Evolutionary conservation across 2,329 filamentous ascomycete genomes (phyloP), one percentile per base, ranked within the genome.

Genomic region (Aspergillus fumigatiaffinis): DNA sequence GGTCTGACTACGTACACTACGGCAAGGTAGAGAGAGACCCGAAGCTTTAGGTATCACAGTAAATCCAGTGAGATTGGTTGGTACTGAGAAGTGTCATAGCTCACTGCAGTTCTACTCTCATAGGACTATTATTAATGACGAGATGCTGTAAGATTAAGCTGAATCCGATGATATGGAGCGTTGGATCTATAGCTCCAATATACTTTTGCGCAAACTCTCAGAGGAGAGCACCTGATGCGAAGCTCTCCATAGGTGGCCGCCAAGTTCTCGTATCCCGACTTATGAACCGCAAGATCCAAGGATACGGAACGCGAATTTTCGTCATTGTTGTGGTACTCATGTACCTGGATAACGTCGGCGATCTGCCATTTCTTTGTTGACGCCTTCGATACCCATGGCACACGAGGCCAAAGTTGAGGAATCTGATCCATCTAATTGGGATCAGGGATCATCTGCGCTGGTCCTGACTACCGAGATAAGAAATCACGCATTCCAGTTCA

Each of bases 201-300:
- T 32, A 50, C 47, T 56, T 52, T 56, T 47, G 32, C 14, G 32
- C 2, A 17, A 35, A 35, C 5, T 14, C 4, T 35, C 32, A n/a
- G 32, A 38, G 23, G 28, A 41, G 28, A 42, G 48, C 42, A 38
- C 41, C 49, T 53, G 29, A 51, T 49, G 51, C 51, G 46, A 55
- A 58, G 56, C 55, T 54, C 47, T 51, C 46, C 32, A 23, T 52
- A 52, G 52, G 51, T 54, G 55, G 52, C 52, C 21, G 29, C 28
- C 14, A 32, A 51, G 29, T 21, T 46, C 48, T 53, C 51, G 38
- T 28, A 50, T 50, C 48, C 23, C 29, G 51, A 35, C 55, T 54
- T 47, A 55, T 50, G n/a, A 23, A 14, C 12, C 23, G 21, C 10
- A 7, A 47, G 44, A 25, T 26, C 44, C 44, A 47, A 47, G 44